Percentiles rank a stretch among this genome's conserved stretches.
These are phyloP conservation scores for Umbelopsis sp. DNA, from an alignment of 192 early-diverging fungal genomes.

Conservation along the genomic window DNA sequence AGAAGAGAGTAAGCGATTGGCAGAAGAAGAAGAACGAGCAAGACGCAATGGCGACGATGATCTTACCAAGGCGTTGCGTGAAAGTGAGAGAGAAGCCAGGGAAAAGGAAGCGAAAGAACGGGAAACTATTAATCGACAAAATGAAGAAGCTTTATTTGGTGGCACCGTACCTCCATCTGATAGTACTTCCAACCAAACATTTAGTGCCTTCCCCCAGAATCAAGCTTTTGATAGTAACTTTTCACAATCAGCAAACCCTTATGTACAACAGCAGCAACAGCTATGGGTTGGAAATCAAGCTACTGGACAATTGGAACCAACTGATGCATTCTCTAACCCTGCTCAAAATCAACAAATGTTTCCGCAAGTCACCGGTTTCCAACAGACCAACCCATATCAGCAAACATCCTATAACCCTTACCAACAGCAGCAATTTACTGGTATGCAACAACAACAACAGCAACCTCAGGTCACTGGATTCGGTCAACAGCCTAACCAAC, in stretches of 20 bases:
- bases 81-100: slow-evolving; percentile 35
- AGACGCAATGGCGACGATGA: slow-evolving; percentile 28
- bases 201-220: slow-evolving; percentile 17
- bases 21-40: slow-evolving; percentile 46
- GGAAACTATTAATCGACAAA: slow-evolving; percentile 19
- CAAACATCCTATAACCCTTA: background rate
- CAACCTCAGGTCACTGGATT: slow-evolving; percentile 10
- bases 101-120: slow-evolving; percentile 34
- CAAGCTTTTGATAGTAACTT: background rate
- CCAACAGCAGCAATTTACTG: slow-evolving; percentile 10
- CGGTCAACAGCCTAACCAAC: slow-evolving; percentile 17
- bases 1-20: slow-evolving; percentile 78
- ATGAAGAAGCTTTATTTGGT: slow-evolving; percentile 26
- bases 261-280: slow-evolving; percentile 31
- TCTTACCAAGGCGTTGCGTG: slow-evolving; percentile 30
- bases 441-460: slow-evolving; percentile 23
- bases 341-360: background rate
- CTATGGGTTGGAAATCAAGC: slow-evolving; percentile 21
- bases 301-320: background rate
- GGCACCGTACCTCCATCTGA: background rate
- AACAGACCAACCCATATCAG: slow-evolving; percentile 17
- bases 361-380: background rate
- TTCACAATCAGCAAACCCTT: slow-evolving; percentile 26
- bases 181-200: background rate
- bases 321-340: slow-evolving; percentile 7